phyloP scores from a whole-genome alignment of 352 stramenopile species.

The Phytophthora boehmeriae region DNA sequence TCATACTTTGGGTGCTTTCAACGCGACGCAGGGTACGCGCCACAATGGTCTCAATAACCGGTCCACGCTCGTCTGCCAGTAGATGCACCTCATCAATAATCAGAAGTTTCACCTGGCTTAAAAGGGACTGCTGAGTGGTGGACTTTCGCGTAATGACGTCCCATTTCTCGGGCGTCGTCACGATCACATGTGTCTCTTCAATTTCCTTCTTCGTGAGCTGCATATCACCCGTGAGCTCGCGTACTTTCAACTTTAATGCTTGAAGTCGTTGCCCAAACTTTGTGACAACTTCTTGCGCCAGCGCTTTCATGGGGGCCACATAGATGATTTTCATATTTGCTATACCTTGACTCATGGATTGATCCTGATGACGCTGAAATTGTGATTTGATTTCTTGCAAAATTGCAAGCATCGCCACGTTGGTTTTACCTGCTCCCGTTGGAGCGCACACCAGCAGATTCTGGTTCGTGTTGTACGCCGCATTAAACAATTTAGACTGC shows the following conservation, averaged over 20 bases:
- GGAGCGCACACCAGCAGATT: conserved; percentile 96
- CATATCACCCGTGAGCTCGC: conserved; percentile 98
- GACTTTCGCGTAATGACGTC: conserved; percentile 99
- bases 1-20: conserved; percentile 96
- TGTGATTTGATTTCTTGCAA: conserved; percentile 91
- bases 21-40: conserved; percentile 97
- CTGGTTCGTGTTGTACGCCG: conserved; percentile 95
- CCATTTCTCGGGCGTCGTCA: conserved; percentile 99
- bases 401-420: conserved; percentile 98
- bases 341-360: conserved; percentile 34
- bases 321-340: conserved; percentile 95
- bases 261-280: conserved; percentile 95
- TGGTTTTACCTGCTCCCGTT: conserved; percentile 98
- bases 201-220: conserved; percentile 98
- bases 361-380: conserved; percentile 43
- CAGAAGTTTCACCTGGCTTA: conserved; percentile 94
- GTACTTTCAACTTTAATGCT: conserved; percentile 74
- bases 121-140: conserved; percentile 89
- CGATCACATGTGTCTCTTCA: conserved; percentile 94
- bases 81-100: conserved; percentile 99
- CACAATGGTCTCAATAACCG: conserved; percentile 99
- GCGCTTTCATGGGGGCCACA: conserved; percentile 97
- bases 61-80: conserved; percentile 97
- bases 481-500: conserved; percentile 97
- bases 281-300: conserved; percentile 99